Evolutionary conservation across 305 asterid species (phyloP).

Genomic region (Plantago lanceolata): DNA sequence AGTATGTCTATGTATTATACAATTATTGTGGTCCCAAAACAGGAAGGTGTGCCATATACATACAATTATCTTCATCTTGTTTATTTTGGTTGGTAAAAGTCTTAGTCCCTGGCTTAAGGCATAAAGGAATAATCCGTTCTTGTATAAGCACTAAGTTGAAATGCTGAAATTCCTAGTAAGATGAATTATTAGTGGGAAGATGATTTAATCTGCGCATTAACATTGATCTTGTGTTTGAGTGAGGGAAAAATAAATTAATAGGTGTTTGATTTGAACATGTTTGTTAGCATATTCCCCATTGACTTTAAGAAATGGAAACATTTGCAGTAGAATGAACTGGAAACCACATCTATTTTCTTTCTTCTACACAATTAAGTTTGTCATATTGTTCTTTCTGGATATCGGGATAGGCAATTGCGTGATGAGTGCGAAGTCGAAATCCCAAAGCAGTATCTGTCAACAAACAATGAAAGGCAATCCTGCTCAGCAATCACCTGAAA

Average conservation of each 20-base stretch:
- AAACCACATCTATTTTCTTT: background rate
- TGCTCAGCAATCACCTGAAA: background rate
- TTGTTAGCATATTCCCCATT: background rate
- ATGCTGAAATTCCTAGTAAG: too few relatives aligned
- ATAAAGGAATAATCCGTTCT: conserved; percentile 20
- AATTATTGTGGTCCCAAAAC: conserved; percentile 37
- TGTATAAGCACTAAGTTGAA: background rate
- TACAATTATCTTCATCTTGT: conserved; percentile 24
- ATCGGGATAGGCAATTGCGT: background rate
- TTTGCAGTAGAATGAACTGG: background rate
- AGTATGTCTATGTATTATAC: background rate
- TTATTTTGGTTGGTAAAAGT: conserved; percentile 28
- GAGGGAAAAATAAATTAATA: conserved; percentile 1
- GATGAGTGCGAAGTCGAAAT: conserved; percentile 12
- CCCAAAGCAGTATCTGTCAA: background rate
- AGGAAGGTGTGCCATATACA: conserved; percentile 48
- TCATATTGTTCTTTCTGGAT: conserved; percentile 4
- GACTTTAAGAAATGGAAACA: background rate
- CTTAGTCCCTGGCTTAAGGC: conserved; percentile 10
- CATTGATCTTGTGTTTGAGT: background rate
- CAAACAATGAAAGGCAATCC: background rate
- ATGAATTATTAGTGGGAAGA: too few relatives aligned
- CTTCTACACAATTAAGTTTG: background rate
- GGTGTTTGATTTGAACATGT: background rate
- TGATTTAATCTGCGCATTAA: too few relatives aligned